These are phyloP conservation scores for Penicillium lagena DNA, from an alignment of 495 filamentous ascomycete genomes.

Conservation along the genomic window DNA sequence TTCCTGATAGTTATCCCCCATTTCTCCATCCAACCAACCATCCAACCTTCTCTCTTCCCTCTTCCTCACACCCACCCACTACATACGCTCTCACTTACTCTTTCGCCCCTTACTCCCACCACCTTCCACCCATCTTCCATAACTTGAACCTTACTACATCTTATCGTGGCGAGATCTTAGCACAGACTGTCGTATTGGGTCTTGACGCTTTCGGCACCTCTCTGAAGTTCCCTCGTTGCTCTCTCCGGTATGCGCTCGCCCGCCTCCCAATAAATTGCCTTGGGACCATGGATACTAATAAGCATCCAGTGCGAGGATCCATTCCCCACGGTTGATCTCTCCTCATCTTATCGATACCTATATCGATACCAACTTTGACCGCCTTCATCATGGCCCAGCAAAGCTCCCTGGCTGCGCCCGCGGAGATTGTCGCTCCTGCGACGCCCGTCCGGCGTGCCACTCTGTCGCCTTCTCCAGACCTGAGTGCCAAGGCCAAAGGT, in stretches of 20 bases:
- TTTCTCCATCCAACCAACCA: no score
- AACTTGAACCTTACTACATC: no score
- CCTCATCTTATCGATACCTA: slow-evolving; percentile 6
- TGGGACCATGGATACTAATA: slow-evolving; percentile 9
- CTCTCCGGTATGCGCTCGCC: slow-evolving; percentile 27
- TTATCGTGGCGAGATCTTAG: no score
- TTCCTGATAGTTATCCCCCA: no score
- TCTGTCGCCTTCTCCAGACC: slow-evolving; percentile 37
- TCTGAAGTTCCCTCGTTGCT: neutral
- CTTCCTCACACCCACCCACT: no score
- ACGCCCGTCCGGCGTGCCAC: slow-evolving; percentile 29
- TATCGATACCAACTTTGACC: neutral
- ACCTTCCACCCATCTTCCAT: no score
- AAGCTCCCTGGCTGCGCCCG: slow-evolving; percentile 33
- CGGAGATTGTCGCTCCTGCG: slow-evolving; percentile 31
- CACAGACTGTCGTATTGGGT: no score
- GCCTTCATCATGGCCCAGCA: slow-evolving; percentile 34
- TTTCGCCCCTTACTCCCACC: no score
- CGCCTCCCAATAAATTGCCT: slow-evolving; percentile 6
- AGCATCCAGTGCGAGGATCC: slow-evolving; percentile 18
- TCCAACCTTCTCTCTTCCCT: no score
- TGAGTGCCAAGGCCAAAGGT: slow-evolving; percentile 21
- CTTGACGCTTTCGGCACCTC: neutral
- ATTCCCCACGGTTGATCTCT: slow-evolving; percentile 13
- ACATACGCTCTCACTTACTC: no score